phyloP scores from a whole-genome alignment of 352 stramenopile genomes.

The Pythium phragmitis region DNA sequence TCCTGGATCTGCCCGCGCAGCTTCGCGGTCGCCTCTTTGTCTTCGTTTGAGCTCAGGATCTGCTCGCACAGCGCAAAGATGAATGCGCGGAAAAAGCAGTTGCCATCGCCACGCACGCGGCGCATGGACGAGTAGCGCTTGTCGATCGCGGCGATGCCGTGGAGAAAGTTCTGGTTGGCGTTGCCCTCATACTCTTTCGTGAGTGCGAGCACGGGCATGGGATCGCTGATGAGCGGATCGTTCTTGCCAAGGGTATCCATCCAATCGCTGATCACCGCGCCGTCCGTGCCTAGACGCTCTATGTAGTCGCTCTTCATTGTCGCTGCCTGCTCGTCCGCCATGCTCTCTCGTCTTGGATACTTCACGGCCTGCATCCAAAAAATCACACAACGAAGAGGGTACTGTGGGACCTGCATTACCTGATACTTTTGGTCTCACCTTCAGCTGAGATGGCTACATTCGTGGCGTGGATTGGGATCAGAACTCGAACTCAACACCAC shows the following conservation, averaged over 20 bases:
- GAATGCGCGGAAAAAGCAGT: constrained; percentile 92
- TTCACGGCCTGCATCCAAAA: not conserved
- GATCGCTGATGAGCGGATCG: constrained; percentile 52
- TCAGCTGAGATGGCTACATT: constrained; percentile 21
- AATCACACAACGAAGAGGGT: not conserved
- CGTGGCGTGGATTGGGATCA: not conserved
- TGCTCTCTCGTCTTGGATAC: not conserved
- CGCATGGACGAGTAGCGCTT: constrained; percentile 71
- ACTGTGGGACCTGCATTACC: constrained; percentile 22
- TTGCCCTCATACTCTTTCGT: constrained; percentile 77
- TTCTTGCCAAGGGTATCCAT: constrained; percentile 20
- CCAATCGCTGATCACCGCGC: constrained; percentile 18
- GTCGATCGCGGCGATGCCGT: constrained; percentile 64
- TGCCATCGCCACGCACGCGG: constrained; percentile 87
- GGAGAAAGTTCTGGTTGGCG: constrained; percentile 68
- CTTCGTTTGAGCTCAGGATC: constrained; percentile 39
- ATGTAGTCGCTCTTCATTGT: constrained; percentile 9
- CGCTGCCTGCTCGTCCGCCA: constrained; percentile 11
- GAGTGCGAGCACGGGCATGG: constrained; percentile 52
- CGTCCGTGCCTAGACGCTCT: constrained; percentile 5
- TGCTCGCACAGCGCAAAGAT: constrained; percentile 88
- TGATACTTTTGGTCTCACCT: constrained; percentile 11
- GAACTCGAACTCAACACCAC: constrained; percentile 14
- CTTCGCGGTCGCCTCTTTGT: constrained; percentile 21
- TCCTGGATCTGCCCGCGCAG: constrained; percentile 48